These are phyloP conservation scores for Myxozyma geophila DNA, from an alignment of 805 yeast species.

Conservation along the genomic window DNA sequence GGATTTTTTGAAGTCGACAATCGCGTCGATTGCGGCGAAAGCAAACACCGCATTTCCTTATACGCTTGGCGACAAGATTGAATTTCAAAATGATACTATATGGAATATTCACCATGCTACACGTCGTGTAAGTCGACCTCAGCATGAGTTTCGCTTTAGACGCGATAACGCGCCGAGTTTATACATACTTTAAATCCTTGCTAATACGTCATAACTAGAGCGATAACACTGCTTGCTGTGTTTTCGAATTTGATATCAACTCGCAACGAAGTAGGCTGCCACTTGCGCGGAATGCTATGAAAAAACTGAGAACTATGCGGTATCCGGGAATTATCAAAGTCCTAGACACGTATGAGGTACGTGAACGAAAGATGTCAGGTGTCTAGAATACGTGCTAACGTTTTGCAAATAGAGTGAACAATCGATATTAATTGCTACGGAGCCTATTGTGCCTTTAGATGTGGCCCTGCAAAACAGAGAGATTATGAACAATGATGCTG, in stretches of 20 bases:
- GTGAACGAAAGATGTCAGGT: not conserved
- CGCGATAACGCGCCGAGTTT: not conserved
- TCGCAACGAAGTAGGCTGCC: constrained; percentile 43
- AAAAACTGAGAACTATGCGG: constrained; percentile 59
- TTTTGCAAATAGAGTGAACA: constrained; percentile 50
- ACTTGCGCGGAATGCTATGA: constrained; percentile 53
- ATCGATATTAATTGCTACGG: constrained; percentile 65
- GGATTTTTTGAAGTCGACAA: constrained; percentile 43
- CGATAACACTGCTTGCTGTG: constrained; percentile 57
- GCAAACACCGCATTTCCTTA: constrained; percentile 42
- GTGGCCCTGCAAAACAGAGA: constrained; percentile 46
- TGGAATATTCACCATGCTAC: constrained; percentile 71
- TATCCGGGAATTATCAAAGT: constrained; percentile 71
- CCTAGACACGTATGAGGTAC: constrained; percentile 62
- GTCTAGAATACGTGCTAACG: not conserved
- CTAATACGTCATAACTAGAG: constrained; percentile 44
- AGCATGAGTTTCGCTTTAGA: no score
- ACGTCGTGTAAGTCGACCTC: constrained; percentile 43
- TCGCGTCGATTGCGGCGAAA: constrained; percentile 38
- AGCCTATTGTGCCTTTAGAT: constrained; percentile 61
- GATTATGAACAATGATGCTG: constrained; percentile 43
- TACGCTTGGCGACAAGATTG: constrained; percentile 40
- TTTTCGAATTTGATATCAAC: constrained; percentile 65
- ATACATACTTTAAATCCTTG: not conserved
- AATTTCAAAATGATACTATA: constrained; percentile 46